phyloP scores from a whole-genome alignment of 2,329 filamentous ascomycete species.

The Aureobasidium sp. region DNA sequence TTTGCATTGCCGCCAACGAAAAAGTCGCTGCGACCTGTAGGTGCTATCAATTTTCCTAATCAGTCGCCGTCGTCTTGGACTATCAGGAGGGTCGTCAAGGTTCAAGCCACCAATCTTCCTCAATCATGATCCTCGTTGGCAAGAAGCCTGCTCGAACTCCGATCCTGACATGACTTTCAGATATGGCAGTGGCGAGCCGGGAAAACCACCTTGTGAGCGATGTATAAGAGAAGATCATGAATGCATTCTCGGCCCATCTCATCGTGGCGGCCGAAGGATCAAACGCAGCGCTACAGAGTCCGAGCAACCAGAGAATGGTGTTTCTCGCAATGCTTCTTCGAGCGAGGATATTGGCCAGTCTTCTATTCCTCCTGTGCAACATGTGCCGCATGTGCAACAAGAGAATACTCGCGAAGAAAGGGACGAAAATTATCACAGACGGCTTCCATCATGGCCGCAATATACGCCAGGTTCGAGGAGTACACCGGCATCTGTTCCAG shows the following conservation, averaged over 20 bases:
- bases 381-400: neutral
- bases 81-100: neutral
- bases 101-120: neutral
- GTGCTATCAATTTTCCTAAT: slow-evolving; percentile 6
- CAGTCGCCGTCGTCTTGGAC: neutral
- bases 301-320: neutral
- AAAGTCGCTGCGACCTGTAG: slow-evolving; percentile 28
- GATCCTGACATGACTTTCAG: slow-evolving; percentile 15
- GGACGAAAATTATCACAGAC: neutral
- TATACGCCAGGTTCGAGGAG: slow-evolving; percentile 1
- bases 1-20: slow-evolving; percentile 27
- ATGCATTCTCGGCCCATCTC: slow-evolving; percentile 26
- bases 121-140: neutral
- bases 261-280: slow-evolving; percentile 24
- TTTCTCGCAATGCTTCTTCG: neutral
- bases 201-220: slow-evolving; percentile 25
- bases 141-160: neutral
- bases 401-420: neutral
- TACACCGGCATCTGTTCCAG: neutral
- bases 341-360: neutral
- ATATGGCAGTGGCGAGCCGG: slow-evolving; percentile 25
- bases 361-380: neutral
- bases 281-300: slow-evolving; percentile 21
- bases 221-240: slow-evolving; percentile 28
- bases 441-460: neutral